A percentile compares a stretch with the other conserved stretches of the same genome.
Conservation (phyloP, 1,139 yeast species). For the Yamadazyma blattariae region DNA sequence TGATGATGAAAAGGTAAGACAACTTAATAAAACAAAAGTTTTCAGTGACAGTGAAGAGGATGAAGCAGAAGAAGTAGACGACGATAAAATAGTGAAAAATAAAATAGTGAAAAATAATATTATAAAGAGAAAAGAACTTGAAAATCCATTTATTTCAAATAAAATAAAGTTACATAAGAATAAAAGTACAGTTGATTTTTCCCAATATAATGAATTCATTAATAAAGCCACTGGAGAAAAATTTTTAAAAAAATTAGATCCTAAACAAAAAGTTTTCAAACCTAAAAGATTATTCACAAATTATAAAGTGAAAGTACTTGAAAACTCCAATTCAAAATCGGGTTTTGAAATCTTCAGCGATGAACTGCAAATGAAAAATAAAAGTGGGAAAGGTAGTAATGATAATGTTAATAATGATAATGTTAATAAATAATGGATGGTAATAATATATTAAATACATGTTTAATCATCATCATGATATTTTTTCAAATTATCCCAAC, state of each 20-base stretch:
- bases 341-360: slow-evolving; percentile 17
- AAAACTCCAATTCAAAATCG: too few relatives aligned
- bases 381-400: neutral
- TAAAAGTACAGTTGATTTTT: slow-evolving; percentile 19
- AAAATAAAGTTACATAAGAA: slow-evolving; percentile 5
- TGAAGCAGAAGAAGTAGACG: too few relatives aligned
- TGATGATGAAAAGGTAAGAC: slow-evolving; percentile 8
- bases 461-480: slow-evolving; percentile 17
- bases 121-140: neutral
- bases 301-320: neutral
- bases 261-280: slow-evolving; percentile 20
- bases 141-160: slow-evolving; percentile 15
- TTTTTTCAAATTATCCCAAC: slow-evolving; percentile 46
- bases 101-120: too few relatives aligned
- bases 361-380: neutral
- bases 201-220: slow-evolving; percentile 21
- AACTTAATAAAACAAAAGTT: neutral
- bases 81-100: too few relatives aligned
- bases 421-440: too few relatives aligned
- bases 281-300: slow-evolving; percentile 22
- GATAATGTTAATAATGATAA: neutral
- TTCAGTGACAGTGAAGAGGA: too few relatives aligned
- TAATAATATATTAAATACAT: neutral
- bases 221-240: slow-evolving; percentile 26
- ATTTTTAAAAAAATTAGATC: slow-evolving; percentile 18